These are phyloP conservation scores for Aspergillus panamensis DNA, from an alignment of 495 filamentous ascomycete genomes.

Conservation along the genomic window DNA sequence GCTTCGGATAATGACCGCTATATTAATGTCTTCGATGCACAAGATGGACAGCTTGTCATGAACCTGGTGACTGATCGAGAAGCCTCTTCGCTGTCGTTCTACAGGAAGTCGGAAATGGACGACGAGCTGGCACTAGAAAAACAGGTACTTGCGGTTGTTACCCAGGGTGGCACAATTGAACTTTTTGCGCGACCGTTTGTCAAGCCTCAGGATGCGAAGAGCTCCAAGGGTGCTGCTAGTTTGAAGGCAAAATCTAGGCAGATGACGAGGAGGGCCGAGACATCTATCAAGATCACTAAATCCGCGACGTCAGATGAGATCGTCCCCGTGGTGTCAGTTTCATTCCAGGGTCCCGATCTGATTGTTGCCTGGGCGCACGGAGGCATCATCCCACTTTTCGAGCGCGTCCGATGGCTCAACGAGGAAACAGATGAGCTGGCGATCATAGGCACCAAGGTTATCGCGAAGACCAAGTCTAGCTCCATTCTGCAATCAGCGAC, in stretches of 20 bases:
- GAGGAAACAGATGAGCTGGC: slow-evolving; percentile 45
- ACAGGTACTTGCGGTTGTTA: slow-evolving; percentile 49
- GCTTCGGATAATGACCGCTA: slow-evolving; percentile 54
- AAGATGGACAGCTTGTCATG: slow-evolving; percentile 43
- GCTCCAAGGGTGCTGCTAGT: slow-evolving; percentile 29
- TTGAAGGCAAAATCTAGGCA: slow-evolving; percentile 47
- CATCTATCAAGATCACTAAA: slow-evolving; percentile 48
- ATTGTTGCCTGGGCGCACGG: slow-evolving; percentile 54
- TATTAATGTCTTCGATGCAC: slow-evolving; percentile 52
- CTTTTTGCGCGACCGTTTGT: slow-evolving; percentile 55
- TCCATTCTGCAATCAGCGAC: slow-evolving; percentile 39
- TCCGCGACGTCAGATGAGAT: slow-evolving; percentile 41
- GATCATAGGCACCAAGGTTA: slow-evolving; percentile 44
- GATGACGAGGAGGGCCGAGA: slow-evolving; percentile 48
- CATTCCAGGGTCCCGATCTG: slow-evolving; percentile 49
- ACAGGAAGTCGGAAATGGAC: slow-evolving; percentile 17
- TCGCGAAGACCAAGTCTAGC: slow-evolving; percentile 45
- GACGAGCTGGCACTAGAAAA: slow-evolving; percentile 28
- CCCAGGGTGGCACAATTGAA: slow-evolving; percentile 53
- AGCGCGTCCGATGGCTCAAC: slow-evolving; percentile 50
- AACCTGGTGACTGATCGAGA: slow-evolving; percentile 54
- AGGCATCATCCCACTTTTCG: slow-evolving; percentile 54
- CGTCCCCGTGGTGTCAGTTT: slow-evolving; percentile 45
- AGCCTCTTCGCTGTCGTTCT: slow-evolving; percentile 39
- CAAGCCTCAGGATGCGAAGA: slow-evolving; percentile 28